Evolutionary conservation across 768 basidiomycete genomes (phyloP), one percentile per base, ranked within the genome.

Genomic region (Pleurotus salmoneostramineus): DNA sequence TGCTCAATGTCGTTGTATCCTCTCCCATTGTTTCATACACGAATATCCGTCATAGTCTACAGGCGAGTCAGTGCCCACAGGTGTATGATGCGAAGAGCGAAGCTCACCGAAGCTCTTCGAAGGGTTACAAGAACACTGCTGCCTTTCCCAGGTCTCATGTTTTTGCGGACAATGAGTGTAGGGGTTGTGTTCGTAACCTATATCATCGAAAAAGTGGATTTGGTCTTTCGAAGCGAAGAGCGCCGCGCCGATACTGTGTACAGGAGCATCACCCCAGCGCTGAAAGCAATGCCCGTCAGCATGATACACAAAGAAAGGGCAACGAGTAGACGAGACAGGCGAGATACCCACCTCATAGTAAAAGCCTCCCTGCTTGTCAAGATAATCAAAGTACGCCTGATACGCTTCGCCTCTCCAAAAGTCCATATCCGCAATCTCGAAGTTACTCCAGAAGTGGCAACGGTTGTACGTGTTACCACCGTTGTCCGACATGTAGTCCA

Each of bases 341-440:
- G 5, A 61, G 52, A 7, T n/a, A 67, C 74, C 7, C 32, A 88
- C 89, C 84, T 94, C 93, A 65, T 94, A 95, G 74, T 95, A 95
- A 72, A 95, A 94, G 4, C 94, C 94, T 40, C 94, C 94, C 48
- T 83, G 82, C 1, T 79, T 71, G 62, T 96, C 95, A 35, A 96
- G 80, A 68, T 83, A 81, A 32, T 91, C 83, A 64, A 96, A 96
- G 74, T 88, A 95, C 49, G 83, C 80, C 63, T 82, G 80, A 71
- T 97, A 98, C 0, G 91, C 88, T 62, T 92, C 85, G 1, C 81
- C 77, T 57, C 93, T 77, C 91, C 93, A 96, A 68, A 96, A 91
- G 62, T 92, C 85, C 77, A 97, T 84, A 65, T 88, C 84, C 3
- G 84, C 93, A 59, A 98, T 96, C 72, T 95, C 93, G 64, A 95